Conservation (phyloP, 768 basidiomycete genomes). For the Leccinum ochraceum region DNA sequence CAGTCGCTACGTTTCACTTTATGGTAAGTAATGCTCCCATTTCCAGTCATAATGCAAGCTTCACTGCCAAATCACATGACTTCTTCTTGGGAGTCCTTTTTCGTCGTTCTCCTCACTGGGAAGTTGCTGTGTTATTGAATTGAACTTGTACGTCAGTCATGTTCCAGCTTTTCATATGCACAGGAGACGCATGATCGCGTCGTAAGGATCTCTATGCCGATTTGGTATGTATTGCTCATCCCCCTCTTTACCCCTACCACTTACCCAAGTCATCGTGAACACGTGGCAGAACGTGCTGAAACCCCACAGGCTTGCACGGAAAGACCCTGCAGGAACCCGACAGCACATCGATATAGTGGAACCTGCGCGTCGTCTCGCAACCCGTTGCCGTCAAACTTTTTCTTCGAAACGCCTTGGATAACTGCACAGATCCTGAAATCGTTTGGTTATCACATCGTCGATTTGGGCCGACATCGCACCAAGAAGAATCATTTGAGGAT, state of each 20-base stretch:
- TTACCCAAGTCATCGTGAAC: slow-evolving; percentile 9
- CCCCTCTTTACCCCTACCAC: slow-evolving; percentile 7
- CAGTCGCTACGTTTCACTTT: background rate
- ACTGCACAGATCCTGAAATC: slow-evolving; percentile 2
- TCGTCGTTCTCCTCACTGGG: background rate
- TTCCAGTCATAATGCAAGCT: background rate
- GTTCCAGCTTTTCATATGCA: slow-evolving; percentile 13
- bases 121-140: background rate
- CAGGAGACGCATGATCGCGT: slow-evolving; percentile 5
- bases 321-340: slow-evolving; percentile 19
- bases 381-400: slow-evolving; percentile 10
- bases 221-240: background rate
- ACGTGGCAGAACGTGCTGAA: slow-evolving; percentile 1
- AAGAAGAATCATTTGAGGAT: slow-evolving; percentile 11
- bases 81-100: background rate
- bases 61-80: background rate
- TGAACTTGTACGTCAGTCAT: slow-evolving; percentile 10
- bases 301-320: slow-evolving; percentile 13
- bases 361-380: slow-evolving; percentile 17
- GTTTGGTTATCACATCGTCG: background rate
- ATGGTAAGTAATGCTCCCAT: background rate
- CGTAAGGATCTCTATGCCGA: background rate
- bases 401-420: background rate
- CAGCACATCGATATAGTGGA: slow-evolving; percentile 15
- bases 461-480: background rate